Evolutionary conservation across 176 grass and related monocot genomes (phyloP).

Genomic region (Triticum monococcum): DNA sequence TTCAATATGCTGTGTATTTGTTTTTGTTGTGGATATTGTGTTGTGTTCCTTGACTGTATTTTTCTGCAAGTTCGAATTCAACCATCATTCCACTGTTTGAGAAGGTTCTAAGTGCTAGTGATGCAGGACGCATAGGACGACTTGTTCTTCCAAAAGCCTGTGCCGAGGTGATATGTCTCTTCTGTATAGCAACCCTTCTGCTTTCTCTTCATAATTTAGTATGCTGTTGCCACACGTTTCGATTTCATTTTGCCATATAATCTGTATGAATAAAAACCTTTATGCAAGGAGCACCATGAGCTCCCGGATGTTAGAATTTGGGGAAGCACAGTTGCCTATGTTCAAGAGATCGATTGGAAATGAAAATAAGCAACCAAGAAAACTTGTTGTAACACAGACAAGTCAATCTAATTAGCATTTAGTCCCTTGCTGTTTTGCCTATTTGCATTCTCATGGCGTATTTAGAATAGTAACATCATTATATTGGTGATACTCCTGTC

Average conservation of each 20-base stretch:
- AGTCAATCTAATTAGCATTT: neutral
- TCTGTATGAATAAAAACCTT: constrained; percentile 7
- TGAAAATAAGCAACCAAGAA: neutral
- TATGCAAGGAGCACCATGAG: constrained; percentile 15
- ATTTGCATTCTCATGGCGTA: neutral
- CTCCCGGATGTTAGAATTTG: neutral
- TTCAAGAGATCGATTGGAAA: neutral
- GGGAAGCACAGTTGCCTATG: neutral
- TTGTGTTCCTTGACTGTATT: constrained; percentile 62
- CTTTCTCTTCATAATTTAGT: constrained; percentile 14
- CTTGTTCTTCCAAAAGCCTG: constrained; percentile 99
- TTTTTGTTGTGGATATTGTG: neutral
- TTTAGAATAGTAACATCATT: neutral
- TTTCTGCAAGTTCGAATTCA: constrained; percentile 75
- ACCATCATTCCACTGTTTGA: constrained; percentile 97
- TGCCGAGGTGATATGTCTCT: constrained; percentile 71
- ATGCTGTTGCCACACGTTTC: neutral
- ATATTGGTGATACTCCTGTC: neutral
- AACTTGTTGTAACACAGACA: neutral
- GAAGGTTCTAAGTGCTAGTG: constrained; percentile 98
- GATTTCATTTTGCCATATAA: neutral
- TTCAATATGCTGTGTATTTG: neutral
- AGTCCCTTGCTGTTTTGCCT: neutral
- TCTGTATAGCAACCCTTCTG: constrained; percentile 6
- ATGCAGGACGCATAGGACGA: constrained; percentile 96